phyloP scores from a whole-genome alignment of 1,139 yeast species.

The Komagataea norvegica region DNA sequence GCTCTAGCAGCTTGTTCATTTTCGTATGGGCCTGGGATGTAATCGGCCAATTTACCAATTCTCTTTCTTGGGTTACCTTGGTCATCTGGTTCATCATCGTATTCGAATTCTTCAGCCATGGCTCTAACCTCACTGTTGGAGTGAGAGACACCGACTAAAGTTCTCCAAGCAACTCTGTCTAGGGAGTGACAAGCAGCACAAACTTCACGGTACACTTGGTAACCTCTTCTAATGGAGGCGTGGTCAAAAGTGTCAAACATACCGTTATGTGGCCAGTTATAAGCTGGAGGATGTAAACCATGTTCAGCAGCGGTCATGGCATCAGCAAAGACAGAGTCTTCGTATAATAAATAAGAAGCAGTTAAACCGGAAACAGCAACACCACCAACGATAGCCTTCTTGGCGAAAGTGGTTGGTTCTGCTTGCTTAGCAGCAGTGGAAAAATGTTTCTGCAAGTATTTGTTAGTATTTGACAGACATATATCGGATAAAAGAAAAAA shows the following conservation, averaged over 20 bases:
- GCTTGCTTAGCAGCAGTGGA: constrained; percentile 30
- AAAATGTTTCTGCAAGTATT: constrained; percentile 24
- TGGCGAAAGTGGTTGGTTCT: constrained; percentile 42
- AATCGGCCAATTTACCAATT: constrained; percentile 96
- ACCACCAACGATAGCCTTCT: constrained; percentile 56
- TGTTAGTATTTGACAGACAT: constrained; percentile 10
- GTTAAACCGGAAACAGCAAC: constrained; percentile 66
- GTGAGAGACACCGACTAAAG: constrained; percentile 95
- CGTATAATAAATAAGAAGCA: constrained; percentile 72
- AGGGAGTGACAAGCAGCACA: constrained; percentile 99
- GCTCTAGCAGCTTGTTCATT: constrained; percentile 99
- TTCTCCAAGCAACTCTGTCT: constrained; percentile 98
- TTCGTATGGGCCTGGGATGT: constrained; percentile 91
- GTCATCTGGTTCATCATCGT: constrained; percentile 99
- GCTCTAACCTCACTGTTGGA: constrained; percentile 86
- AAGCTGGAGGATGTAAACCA: constrained; percentile 94
- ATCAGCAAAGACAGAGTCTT: constrained; percentile 76
- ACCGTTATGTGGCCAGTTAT: constrained; percentile 92
- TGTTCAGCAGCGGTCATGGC: constrained; percentile 99
- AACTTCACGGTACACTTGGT: constrained; percentile 97
- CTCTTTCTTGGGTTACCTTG: constrained; percentile 98
- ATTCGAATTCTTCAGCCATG: constrained; percentile 94
- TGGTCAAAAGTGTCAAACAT: constrained; percentile 93
- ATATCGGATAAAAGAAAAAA: background rate
- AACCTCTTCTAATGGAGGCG: constrained; percentile 97